A percentile compares a stretch with the other conserved stretches of the same genome.
phyloP scores from a whole-genome alignment of 2,329 filamentous ascomycete genomes.

The Helminthosporium solani region DNA sequence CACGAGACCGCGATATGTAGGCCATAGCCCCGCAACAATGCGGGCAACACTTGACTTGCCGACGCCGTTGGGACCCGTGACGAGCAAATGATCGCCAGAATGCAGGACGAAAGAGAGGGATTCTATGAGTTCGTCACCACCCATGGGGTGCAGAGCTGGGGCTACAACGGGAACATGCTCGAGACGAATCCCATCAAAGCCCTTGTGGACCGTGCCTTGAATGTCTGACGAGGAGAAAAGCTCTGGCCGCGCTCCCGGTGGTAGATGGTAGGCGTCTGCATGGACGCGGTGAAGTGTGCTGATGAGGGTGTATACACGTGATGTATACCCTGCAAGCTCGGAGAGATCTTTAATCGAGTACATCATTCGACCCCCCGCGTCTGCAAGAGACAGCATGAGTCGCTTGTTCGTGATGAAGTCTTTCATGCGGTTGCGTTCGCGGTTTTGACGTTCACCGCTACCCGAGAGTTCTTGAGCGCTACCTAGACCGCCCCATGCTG shows the following conservation, averaged over 20 bases:
- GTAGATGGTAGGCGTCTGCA: constrained; percentile 79
- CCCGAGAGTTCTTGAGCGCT: constrained; percentile 64
- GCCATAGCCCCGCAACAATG: constrained; percentile 90
- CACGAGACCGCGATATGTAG: constrained; percentile 88
- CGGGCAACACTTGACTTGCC: constrained; percentile 89
- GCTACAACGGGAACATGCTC: constrained; percentile 93
- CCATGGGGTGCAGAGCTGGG: constrained; percentile 81
- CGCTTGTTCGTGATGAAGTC: constrained; percentile 99
- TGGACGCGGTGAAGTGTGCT: constrained; percentile 93
- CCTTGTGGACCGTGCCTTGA: constrained; percentile 90
- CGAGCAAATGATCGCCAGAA: constrained; percentile 87
- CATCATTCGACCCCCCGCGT: constrained; percentile 98
- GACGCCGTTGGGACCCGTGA: constrained; percentile 91
- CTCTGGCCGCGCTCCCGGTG: constrained; percentile 67
- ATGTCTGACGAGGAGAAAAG: constrained; percentile 87
- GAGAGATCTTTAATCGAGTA: constrained; percentile 98
- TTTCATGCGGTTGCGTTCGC: constrained; percentile 88
- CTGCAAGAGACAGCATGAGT: constrained; percentile 93
- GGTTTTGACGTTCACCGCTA: constrained; percentile 53
- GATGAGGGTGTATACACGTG: constrained; percentile 91
- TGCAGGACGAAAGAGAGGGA: constrained; percentile 86
- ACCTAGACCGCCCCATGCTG: constrained; percentile 85
- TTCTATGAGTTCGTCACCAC: constrained; percentile 88
- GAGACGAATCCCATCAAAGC: constrained; percentile 89
- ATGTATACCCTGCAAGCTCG: constrained; percentile 93